These are phyloP conservation scores for Jamesozyma piceae DNA, from an alignment of 805 yeast species.

Conservation along the genomic window DNA sequence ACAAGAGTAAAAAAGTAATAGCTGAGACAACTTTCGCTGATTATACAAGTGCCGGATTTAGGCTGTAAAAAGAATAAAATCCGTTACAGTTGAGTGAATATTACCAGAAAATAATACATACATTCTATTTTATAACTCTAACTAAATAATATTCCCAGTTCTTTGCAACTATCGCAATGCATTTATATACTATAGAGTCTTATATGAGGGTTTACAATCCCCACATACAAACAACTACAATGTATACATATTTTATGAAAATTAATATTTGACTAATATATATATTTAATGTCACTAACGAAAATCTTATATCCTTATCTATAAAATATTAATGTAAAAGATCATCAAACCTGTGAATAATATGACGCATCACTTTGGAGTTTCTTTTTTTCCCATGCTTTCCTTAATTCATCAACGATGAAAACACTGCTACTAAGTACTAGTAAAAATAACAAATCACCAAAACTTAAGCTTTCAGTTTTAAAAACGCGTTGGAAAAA, in stretches of 20 bases:
- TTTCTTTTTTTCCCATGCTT: slow-evolving; percentile 33
- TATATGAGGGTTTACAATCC: too few species aligned
- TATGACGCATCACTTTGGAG: slow-evolving; percentile 10
- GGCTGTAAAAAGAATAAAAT: background rate
- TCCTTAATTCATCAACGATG: slow-evolving; percentile 75
- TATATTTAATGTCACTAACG: background rate
- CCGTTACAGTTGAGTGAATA: too few species aligned
- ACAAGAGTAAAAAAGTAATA: background rate
- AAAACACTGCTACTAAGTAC: slow-evolving; percentile 70
- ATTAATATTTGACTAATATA: background rate
- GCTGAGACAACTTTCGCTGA: slow-evolving; percentile 13
- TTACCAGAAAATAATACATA: too few species aligned
- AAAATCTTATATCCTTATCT: background rate
- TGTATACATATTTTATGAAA: too few species aligned
- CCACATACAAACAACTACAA: too few species aligned
- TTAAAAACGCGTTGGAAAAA: slow-evolving; percentile 89
- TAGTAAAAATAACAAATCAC: slow-evolving; percentile 50
- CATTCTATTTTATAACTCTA: too few species aligned
- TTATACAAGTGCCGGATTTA: slow-evolving; percentile 16
- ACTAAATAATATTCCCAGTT: too few species aligned
- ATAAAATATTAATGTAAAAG: background rate
- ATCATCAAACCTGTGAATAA: slow-evolving; percentile 15
- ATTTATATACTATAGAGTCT: too few species aligned
- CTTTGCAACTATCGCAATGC: too few species aligned
- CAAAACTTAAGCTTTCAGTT: slow-evolving; percentile 75